Base-by-base conservation (phyloP, 2,329 filamentous ascomycete species). In the Beauveria sp. region DNA sequence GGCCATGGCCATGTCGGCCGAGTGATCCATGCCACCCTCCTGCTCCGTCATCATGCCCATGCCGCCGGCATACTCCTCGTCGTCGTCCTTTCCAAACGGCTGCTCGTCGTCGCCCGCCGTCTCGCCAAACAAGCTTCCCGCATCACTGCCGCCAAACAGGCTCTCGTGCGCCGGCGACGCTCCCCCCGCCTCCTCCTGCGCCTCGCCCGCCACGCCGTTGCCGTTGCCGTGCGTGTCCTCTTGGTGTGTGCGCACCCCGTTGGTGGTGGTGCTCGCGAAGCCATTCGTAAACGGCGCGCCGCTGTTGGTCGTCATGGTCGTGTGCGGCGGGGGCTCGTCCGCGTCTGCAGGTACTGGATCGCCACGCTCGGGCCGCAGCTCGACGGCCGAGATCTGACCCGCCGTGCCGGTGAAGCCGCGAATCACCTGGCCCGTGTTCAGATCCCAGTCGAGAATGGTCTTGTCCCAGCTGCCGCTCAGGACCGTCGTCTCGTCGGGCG, bases 391-490 rank as follows among this genome's bases (percentile, higher is more conserved):
- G 62, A 97, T 92, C 70, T 99, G 94, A 6, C 89, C 81, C 16
- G 87, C 90, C 58, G 82, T 90, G 2, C 89, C 88, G 52, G 88
- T 86, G 69, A 94, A 99, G 5, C 83, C 82, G 12, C 92, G 84
- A 65, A 86, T 87, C 7, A 89, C 80, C 67, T 89, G 81, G 0
- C 94, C 94, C 1, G 85, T 94, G 68, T 97, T 91, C 28, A 99
- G 74, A 72, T 97, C 94, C 94, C 94, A 99, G 71, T 97, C 92
- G 58, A 92, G 84, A 1, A 97, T 87, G 20, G 84, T 89, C 76
- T 96, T 97, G 73, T 99, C 94, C 94, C 94, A 99, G 71, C 92
- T 93, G 3, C 94, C 94, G 40, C 92, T 97, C 9, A 99, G 75
- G 4, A 97, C 84, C 44, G 88, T 92, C 68, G 83, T 87, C 76